Evolutionary conservation across 106 monocot genomes (phyloP).

Genomic region (Apostasia shenzhenica): DNA sequence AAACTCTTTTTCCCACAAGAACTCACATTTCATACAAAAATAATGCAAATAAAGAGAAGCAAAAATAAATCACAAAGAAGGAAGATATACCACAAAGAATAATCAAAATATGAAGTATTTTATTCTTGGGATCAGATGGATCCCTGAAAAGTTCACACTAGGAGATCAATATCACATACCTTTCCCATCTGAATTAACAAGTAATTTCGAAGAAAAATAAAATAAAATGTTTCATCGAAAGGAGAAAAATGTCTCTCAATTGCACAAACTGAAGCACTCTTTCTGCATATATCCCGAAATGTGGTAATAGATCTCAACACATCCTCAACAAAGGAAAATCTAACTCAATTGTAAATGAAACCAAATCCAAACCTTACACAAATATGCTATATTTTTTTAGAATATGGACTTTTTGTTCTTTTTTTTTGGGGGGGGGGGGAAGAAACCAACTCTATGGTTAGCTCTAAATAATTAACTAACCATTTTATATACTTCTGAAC

Average conservation of each 20-base stretch:
- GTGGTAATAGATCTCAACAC: not conserved
- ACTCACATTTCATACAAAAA: not conserved
- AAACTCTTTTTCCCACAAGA: not conserved
- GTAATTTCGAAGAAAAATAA: not conserved
- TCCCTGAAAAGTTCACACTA: not conserved
- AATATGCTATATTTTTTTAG: slow-evolving; percentile 1
- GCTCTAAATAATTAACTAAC: slow-evolving; percentile 23
- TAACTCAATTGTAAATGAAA: slow-evolving; percentile 5
- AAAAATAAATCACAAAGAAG: not conserved
- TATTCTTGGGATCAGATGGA: not conserved
- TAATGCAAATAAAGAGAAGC: not conserved
- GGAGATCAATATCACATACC: not conserved
- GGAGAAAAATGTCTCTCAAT: slow-evolving; percentile 3
- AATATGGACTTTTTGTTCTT: not conserved
- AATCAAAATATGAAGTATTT: too few species aligned
- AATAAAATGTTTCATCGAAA: not conserved
- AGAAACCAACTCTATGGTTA: slow-evolving; percentile 7
- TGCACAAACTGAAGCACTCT: not conserved
- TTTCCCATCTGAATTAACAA: not conserved
- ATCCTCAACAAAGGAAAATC: slow-evolving; percentile 1
- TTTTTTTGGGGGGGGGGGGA: not conserved
- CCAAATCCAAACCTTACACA: not conserved
- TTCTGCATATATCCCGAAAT: not conserved
- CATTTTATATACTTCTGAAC: slow-evolving; percentile 10
- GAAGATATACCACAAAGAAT: not conserved